Conservation (phyloP, 1,139 yeast species). For the Hemisphaericaspora xylanilytica region DNA sequence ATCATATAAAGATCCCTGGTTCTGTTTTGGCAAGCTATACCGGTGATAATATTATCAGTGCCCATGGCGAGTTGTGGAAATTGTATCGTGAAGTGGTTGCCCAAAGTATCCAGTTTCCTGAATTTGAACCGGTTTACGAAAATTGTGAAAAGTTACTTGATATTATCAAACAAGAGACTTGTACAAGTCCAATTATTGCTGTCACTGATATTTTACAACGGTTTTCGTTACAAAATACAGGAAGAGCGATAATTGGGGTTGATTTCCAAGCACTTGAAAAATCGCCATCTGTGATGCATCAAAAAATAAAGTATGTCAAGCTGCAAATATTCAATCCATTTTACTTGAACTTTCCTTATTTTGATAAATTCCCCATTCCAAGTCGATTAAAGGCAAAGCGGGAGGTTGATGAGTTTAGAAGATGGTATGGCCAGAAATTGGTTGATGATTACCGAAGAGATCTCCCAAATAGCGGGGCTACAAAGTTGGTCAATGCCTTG, state of each 20-base stretch:
- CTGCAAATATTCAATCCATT: constrained; percentile 56
- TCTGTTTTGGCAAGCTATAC: constrained; percentile 56
- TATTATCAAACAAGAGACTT: constrained; percentile 12
- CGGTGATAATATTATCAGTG: constrained; percentile 62
- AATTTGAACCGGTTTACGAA: constrained; percentile 28
- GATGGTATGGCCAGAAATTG: constrained; percentile 26
- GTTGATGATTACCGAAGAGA: constrained; percentile 6
- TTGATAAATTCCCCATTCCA: constrained; percentile 52
- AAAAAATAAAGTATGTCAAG: constrained; percentile 43
- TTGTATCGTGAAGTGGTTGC: constrained; percentile 46
- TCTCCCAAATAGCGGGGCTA: constrained; percentile 21
- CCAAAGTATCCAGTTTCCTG: constrained; percentile 52
- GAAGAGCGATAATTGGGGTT: constrained; percentile 51
- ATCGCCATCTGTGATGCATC: constrained; percentile 33
- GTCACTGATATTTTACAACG: constrained; percentile 47
- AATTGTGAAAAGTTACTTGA: constrained; percentile 31
- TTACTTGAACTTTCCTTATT: constrained; percentile 52
- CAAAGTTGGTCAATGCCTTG: constrained; percentile 37
- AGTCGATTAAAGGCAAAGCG: constrained; percentile 43
- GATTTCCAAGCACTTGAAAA: constrained; percentile 33
- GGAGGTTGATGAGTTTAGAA: constrained; percentile 44
- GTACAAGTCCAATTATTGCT: constrained; percentile 14
- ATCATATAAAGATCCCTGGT: constrained; percentile 57
- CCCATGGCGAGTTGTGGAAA: constrained; percentile 57
- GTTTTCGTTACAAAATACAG: constrained; percentile 49